Conservation (phyloP, 495 filamentous ascomycete species). For the Tetracladium setigerum region DNA sequence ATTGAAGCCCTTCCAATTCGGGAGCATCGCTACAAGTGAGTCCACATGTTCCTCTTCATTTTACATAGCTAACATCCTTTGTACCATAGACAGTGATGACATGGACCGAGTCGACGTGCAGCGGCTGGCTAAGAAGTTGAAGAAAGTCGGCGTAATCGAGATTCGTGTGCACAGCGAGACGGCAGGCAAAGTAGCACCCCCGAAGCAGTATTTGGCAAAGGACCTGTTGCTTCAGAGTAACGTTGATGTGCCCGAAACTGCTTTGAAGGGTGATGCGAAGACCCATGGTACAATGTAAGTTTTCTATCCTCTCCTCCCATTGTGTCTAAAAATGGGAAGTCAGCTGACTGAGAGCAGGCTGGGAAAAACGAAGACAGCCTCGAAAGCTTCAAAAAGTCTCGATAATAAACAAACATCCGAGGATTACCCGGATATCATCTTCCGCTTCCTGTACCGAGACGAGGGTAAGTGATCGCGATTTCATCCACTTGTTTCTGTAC, state of each 20-base stretch:
- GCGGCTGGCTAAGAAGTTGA: background rate
- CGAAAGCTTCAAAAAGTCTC: background rate
- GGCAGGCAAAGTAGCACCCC: background rate
- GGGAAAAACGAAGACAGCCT: background rate
- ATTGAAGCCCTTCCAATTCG: background rate
- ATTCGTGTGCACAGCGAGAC: background rate
- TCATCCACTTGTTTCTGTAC: too few relatives aligned
- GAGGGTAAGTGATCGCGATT: background rate
- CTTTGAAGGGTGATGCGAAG: background rate
- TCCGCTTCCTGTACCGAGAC: constrained; percentile 1
- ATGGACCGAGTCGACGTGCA: background rate
- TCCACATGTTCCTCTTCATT: background rate
- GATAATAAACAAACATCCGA: background rate
- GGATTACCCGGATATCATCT: background rate
- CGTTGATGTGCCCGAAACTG: background rate
- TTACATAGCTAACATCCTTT: background rate
- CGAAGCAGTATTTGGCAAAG: background rate
- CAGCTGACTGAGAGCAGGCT: background rate
- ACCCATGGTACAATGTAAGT: background rate
- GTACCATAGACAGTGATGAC: background rate
- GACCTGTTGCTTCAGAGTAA: background rate
- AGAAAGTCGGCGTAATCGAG: constrained; percentile 1
- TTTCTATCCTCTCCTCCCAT: background rate
- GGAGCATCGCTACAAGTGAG: background rate
- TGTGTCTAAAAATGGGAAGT: background rate